Conservation (phyloP, 2,329 filamentous ascomycete genomes). For the Alternaria hordeiaustralica region DNA sequence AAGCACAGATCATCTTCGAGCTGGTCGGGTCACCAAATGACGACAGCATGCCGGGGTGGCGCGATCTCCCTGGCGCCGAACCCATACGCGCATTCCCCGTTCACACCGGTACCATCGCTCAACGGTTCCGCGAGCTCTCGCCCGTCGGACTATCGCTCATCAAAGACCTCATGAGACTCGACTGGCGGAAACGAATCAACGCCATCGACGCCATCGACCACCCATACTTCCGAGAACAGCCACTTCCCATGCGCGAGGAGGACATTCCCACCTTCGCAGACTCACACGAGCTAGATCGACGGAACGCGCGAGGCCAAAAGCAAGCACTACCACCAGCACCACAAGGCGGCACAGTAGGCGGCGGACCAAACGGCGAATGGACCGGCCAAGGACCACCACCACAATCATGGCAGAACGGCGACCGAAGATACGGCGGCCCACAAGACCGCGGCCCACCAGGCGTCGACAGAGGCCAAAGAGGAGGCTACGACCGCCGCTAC, state of each 20-base stretch:
- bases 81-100: constrained; percentile 68
- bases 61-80: constrained; percentile 79
- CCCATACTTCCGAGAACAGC: constrained; percentile 82
- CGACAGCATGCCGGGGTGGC: constrained; percentile 92
- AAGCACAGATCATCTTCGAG: constrained; percentile 92
- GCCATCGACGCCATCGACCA: constrained; percentile 93
- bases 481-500: constrained; percentile 39
- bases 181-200: constrained; percentile 89
- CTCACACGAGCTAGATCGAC: constrained; percentile 93
- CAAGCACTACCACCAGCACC: constrained; percentile 87
- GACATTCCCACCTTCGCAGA: constrained; percentile 93
- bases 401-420: constrained; percentile 44
- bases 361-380: constrained; percentile 68
- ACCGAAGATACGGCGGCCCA: constrained; percentile 39
- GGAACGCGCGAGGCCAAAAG: constrained; percentile 87
- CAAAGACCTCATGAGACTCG: constrained; percentile 81
- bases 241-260: constrained; percentile 79
- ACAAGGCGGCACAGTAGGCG: constrained; percentile 86
- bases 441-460: constrained; percentile 52
- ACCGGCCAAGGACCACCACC: constrained; percentile 52
- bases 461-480: constrained; percentile 38
- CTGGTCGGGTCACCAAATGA: constrained; percentile 89
- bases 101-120: constrained; percentile 70
- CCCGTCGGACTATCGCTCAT: constrained; percentile 79
- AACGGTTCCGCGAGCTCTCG: constrained; percentile 77